Base-by-base conservation (phyloP, 2,329 filamentous ascomycete species). In the Macrophomina pseudophaseolina region DNA sequence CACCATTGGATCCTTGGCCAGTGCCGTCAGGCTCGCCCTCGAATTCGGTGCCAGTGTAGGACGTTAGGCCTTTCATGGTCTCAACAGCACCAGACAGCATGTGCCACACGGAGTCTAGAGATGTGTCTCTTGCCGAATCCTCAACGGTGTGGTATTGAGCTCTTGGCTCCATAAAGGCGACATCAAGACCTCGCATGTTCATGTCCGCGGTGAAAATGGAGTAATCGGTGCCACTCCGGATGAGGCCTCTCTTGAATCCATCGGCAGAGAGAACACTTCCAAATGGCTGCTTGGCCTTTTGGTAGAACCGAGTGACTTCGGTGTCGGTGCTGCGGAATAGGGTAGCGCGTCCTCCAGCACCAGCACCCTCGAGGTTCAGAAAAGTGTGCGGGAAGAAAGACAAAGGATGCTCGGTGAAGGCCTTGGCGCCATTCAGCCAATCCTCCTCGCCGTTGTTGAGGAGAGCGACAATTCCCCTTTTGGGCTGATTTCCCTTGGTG, bases 401-500 rank as follows among this genome's bases (percentile, higher is more conserved):
- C 69, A 97, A 84, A 0, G 93, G 91, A 75, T 94, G 93, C 71
- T 93, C 88, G 33, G 91, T 89, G 74, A 96, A 97, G 5, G 91
- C 93, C 68, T 88, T 87, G 6, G 94, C 93, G 0, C 95, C 95
- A 70, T 96, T 92, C 11, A 98, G 82, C 42, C 89, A 95, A 73
- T 98, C 94, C 76, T 99, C 95, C 75, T 99, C 95, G 42, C 91
- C 94, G 74, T 98, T 97, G 83, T 99, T 99, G 75, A 98, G 86
- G 33, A 98, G 84, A 9, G 93, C 85, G 14, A 98, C 87, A 51
- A 99, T 85, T 1, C 94, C 94, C 71, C 90, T 88, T 73, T 88
- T 90, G 1, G 94, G 94, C 74, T 88, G 88, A 70, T 91, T 88
- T 33, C 85, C 88, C 0, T 86, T 80, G 2, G 85, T 85, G 1